Base-by-base conservation (phyloP, 768 basidiomycete species). In the Agaricus subrufescens region DNA sequence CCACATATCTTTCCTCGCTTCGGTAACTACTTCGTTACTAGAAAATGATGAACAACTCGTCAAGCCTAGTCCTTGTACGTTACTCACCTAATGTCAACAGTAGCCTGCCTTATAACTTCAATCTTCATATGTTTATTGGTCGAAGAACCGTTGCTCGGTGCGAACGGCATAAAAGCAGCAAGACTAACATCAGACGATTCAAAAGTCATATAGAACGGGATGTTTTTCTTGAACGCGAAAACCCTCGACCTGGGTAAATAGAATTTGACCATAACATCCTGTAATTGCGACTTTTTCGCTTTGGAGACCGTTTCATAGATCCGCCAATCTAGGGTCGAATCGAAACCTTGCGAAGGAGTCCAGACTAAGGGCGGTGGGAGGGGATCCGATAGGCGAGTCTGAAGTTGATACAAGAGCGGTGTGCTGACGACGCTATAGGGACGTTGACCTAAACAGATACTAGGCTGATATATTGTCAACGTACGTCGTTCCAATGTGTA, bases 1-100 rank as follows among this genome's bases (percentile, higher is more conserved):
- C 86, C 86, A 89, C 25, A 89, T 89, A 60, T 88, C 83, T 1
- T 85, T 78, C 66, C 84, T 87, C n/a, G 80, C 78, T 1, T 77
- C 79, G 8, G 74, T 61, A 15, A 79, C 62, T 15, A 75, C 57
- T 2, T 72, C 63, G 60, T 83, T 82, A 42, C 83, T 85, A 59
- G 19, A 26, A 14, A 38, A 37, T 31, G 34, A n/a, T 34, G 15
- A 34, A 8, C 30, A 25, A 43, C n/a, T 27, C 52, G 45, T 49
- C 44, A 8, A 30, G n/a, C 34, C 40, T 37, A 29, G 45, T 29
- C 40, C 26, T 42, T 54, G 8, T 34, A 29, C 11, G 31, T 19
- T 11, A 54, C 71, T 31, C 58, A 79, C 79, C 79, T 78, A 27
- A 85, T 84, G 65, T 90, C 87, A 8, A 89, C 85, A 6, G 76